Evolutionary conservation across 768 basidiomycete species (phyloP).

Genomic region (Tricholoma matsutake): DNA sequence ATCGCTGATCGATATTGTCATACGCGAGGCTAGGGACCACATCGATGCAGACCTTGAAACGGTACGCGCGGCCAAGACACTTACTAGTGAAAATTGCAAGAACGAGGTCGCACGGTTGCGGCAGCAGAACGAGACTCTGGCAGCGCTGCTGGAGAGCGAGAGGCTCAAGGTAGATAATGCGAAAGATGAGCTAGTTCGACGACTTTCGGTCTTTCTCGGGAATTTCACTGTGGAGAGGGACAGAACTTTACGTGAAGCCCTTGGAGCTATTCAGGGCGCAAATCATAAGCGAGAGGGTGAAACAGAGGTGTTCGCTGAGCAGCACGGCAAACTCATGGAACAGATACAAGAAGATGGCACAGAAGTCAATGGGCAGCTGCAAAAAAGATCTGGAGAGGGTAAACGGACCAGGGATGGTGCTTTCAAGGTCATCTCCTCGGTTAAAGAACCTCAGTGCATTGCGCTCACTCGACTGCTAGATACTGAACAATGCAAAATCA

Average conservation of each 20-base stretch:
- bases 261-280: constrained; percentile 48
- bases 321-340: constrained; percentile 46
- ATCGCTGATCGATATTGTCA: constrained; percentile 55
- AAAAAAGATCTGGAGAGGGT: constrained; percentile 46
- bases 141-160: constrained; percentile 62
- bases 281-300: constrained; percentile 55
- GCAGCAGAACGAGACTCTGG: constrained; percentile 67
- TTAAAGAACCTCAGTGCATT: background rate
- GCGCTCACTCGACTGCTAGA: constrained; percentile 30
- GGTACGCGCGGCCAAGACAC: constrained; percentile 44
- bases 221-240: constrained; percentile 72
- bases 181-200: constrained; percentile 71
- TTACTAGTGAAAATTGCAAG: constrained; percentile 44
- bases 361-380: constrained; percentile 38
- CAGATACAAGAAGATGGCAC: constrained; percentile 38
- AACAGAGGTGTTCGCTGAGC: constrained; percentile 43
- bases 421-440: constrained; percentile 46
- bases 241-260: constrained; percentile 55
- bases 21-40: constrained; percentile 56
- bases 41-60: constrained; percentile 52
- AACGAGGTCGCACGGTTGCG: constrained; percentile 60
- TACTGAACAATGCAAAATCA: constrained; percentile 35
- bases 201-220: constrained; percentile 67
- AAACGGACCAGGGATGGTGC: constrained; percentile 56
- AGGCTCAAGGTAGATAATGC: constrained; percentile 62